Evolutionary conservation across 2,329 filamentous ascomycete genomes (phyloP).

Genomic region (Fusarium sp.): DNA sequence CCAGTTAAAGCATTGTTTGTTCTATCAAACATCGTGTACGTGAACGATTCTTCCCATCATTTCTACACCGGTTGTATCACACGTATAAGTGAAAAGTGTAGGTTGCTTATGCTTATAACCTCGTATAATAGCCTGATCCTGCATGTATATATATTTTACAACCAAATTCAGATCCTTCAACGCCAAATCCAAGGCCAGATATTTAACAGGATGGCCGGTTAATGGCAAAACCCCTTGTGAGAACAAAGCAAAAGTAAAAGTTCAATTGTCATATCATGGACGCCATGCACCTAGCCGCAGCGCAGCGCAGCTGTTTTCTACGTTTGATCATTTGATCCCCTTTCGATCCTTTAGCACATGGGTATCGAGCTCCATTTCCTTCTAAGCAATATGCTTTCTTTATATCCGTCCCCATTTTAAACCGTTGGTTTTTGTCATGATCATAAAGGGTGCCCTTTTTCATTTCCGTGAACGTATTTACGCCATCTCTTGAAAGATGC

Average conservation of each 20-base stretch:
- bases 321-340: conserved; percentile 30
- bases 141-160: conserved; percentile 3
- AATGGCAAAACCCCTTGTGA: background rate
- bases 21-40: background rate
- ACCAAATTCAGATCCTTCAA: conserved; percentile 7
- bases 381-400: conserved; percentile 39
- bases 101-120: background rate
- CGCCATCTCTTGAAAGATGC: conserved; percentile 76
- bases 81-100: background rate
- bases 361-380: conserved; percentile 42
- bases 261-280: conserved; percentile 36
- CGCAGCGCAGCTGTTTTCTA: conserved; percentile 34
- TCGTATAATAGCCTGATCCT: background rate
- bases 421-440: conserved; percentile 25
- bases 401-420: conserved; percentile 7
- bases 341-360: conserved; percentile 37
- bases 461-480: conserved; percentile 28
- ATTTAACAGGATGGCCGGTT: background rate
- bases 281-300: conserved; percentile 35
- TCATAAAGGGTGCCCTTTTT: conserved; percentile 32
- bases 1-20: accelerated
- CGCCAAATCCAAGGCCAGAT: conserved; percentile 16
- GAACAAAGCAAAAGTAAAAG: conserved; percentile 6
- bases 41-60: background rate
- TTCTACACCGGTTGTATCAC: background rate